Evolutionary conservation across 352 stramenopile species (phyloP), one percentile per base, ranked within the genome.

Genomic region (Globisporangium camurandrum): DNA sequence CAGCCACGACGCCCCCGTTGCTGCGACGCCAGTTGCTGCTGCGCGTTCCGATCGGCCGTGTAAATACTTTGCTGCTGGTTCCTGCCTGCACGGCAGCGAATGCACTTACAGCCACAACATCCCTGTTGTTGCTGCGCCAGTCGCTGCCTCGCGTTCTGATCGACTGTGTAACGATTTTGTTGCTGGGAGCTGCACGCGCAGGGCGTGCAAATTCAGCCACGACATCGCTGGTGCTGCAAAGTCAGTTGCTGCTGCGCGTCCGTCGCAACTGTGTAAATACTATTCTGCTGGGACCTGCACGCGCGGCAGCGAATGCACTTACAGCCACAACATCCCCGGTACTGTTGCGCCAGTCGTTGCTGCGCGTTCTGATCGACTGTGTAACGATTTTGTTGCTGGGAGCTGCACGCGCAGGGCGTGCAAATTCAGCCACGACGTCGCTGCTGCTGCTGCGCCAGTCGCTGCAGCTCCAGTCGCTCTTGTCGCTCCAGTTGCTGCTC

Each of bases 271-370:
- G 16, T 88, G 76, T 46, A 54, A 62, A 7, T 88, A 67, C 47
- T 83, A 71, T 40, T 57, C 66, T 10, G 73, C 55, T n/a, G 73
- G 71, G 10, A 46, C 69, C 23, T 88, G 76, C 48, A 63, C 56
- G 24, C 76, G 76, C 45, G 76, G 73, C 0, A 69, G 80, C 17
- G 50, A 64, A 46, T 88, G 76, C 54, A 57, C 44, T 38, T 88
- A 63, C 52, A 34, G 69, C 24, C 76, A 88, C 34, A 52, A 58
- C 8, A 28, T 50, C 0, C 56, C 61, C 2, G 39, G 31, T 20
- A 47, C 39, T 8, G 7, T 37, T 2, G 9, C 22, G 44, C 45
- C 39, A 20, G 31, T 34, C 30, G n/a, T n/a, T n/a, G n/a, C n/a
- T n/a, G n/a, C n/a, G n/a, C n/a, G n/a, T n/a, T n/a, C n/a, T n/a